A percentile compares a stretch with the other conserved stretches of the same genome.
phyloP scores from a whole-genome alignment of 805 yeast genomes.

The Brettanomyces bruxellensis region DNA sequence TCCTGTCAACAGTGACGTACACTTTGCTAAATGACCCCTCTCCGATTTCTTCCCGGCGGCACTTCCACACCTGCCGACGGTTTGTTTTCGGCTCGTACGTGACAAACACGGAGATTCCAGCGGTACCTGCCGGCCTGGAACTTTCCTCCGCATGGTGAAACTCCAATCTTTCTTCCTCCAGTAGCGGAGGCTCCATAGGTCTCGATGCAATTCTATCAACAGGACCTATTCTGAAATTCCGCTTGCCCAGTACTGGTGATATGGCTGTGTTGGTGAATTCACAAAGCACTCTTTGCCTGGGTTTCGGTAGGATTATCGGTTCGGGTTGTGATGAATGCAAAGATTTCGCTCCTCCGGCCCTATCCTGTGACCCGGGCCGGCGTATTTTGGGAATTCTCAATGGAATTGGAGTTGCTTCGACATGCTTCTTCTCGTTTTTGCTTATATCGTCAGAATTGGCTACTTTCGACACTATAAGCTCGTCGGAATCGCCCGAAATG shows the following conservation, averaged over 20 bases:
- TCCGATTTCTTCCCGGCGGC: conserved; percentile 37
- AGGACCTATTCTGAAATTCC: conserved; percentile 13
- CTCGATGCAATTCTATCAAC: conserved; percentile 22
- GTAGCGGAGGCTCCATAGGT: conserved; percentile 14
- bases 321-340: background rate
- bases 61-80: background rate
- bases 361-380: no score
- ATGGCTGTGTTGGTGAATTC: background rate
- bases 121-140: background rate
- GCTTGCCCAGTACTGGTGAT: background rate
- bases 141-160: background rate
- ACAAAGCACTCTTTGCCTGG: background rate
- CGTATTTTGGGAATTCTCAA: no score
- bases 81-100: conserved; percentile 1
- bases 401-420: no score
- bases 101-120: background rate
- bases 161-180: conserved; percentile 6
- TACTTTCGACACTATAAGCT: no score
- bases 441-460: no score
- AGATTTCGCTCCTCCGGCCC: background rate
- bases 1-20: conserved; percentile 29
- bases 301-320: background rate
- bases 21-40: conserved; percentile 65
- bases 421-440: no score
- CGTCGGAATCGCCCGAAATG: no score